Percentiles rank a stretch among this genome's conserved stretches.
These are phyloP conservation scores for Aureobasidium sp. DNA, from an alignment of 2,329 filamentous ascomycete genomes.

Conservation along the genomic window DNA sequence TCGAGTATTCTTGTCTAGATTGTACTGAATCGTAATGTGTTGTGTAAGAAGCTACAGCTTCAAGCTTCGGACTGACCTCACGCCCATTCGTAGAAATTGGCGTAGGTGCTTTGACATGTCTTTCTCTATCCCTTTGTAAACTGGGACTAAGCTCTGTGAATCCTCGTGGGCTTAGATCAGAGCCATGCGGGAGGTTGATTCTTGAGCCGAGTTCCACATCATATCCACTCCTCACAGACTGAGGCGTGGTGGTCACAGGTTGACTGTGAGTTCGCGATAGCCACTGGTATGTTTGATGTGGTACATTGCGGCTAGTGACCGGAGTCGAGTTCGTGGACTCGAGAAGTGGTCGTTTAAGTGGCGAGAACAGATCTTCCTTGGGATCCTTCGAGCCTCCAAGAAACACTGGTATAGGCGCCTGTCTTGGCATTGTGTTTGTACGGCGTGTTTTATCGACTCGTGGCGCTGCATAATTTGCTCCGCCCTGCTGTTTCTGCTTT, in stretches of 20 bases:
- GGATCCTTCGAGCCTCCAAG: constrained; percentile 13
- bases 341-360: constrained; percentile 21
- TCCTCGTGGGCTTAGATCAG: not conserved
- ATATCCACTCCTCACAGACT: not conserved
- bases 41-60: not conserved
- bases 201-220: not conserved
- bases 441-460: not conserved
- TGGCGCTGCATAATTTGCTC: not conserved
- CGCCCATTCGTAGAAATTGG: not conserved
- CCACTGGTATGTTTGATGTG: not conserved
- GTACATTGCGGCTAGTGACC: not conserved
- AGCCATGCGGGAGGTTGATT: not conserved
- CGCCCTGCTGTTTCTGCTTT: not conserved
- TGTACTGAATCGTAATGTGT: not conserved
- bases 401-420: not conserved
- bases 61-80: not conserved
- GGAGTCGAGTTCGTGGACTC: not conserved
- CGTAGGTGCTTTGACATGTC: not conserved
- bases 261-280: constrained; percentile 1
- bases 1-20: not conserved
- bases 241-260: not conserved
- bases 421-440: not conserved
- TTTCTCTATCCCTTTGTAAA: not conserved
- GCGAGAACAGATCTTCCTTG: constrained; percentile 30
- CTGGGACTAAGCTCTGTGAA: not conserved